Base-by-base conservation (phyloP, 2,329 filamentous ascomycete genomes). In the Pyrenophora seminiperda region DNA sequence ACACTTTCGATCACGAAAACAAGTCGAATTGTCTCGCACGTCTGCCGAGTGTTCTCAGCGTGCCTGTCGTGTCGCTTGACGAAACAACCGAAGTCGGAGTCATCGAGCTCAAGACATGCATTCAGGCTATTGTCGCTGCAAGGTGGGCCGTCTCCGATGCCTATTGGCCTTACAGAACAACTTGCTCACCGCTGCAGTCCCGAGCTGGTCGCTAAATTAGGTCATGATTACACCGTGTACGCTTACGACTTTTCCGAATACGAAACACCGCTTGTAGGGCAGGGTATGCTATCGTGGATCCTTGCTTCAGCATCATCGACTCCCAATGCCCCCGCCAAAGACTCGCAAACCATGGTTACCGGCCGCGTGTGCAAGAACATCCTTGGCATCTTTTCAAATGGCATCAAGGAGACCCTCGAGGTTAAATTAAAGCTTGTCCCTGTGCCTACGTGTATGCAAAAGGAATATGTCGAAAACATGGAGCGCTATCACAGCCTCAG, bases 211-310 rank as follows among this genome's bases (percentile, higher is more conserved):
- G 83, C 84, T 68, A 79, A 88, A 78, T 70, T 87, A 53, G 81
- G 88, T 75, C 76, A 83, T 73, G 92, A 99, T 76, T 99, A 94
- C 75, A 94, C 91, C n/a, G 86, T 99, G 48, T 99, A 99, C 75
- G 91, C 93, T 22, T 90, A 91, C 77, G 94, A 99, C 73, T 97
- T 93, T 73, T 97, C 94, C 10, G 94, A 99, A 75, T 89, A 90
- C 58, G 92, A 97, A 68, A 90, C 87, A 14, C 94, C 95, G 44
- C 81, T 97, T 47, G 93, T 97, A 18, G 94, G 94, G 17, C 93
- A 99, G 74, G 94, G 95, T 44, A 90, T 97, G 86, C 80, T 99
- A 15, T 97, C 94, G 30, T 88, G 89, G 83, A 85, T 87, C 17
- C 79, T 97, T 37, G 81, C 83, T 41, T 79, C 80, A n/a, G 74